phyloP scores from a whole-genome alignment of 2,329 filamentous ascomycete species.

The Botrytis elliptica region DNA sequence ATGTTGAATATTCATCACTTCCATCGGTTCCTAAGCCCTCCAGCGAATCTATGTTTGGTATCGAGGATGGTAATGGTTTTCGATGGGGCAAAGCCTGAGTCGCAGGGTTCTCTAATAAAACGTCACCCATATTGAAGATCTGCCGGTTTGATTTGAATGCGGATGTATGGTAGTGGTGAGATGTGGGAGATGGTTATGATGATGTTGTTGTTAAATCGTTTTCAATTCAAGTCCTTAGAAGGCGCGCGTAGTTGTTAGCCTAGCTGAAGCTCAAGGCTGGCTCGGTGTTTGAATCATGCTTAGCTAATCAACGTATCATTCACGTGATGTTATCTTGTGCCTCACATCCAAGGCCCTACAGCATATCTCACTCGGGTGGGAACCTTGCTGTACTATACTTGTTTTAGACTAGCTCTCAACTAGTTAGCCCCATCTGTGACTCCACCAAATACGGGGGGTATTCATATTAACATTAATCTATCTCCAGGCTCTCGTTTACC shows the following conservation, averaged over 20 bases:
- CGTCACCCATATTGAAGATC: slow-evolving; percentile 71
- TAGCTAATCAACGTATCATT: not conserved
- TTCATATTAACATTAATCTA: not conserved
- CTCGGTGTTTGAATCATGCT: not conserved
- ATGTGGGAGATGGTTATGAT: slow-evolving; percentile 1
- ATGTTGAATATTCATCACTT: slow-evolving; percentile 87
- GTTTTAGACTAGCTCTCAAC: not conserved
- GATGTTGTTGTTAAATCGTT: slow-evolving; percentile 9
- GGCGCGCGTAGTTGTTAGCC: slow-evolving; percentile 23
- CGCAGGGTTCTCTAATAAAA: slow-evolving; percentile 77
- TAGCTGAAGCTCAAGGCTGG: slow-evolving; percentile 9
- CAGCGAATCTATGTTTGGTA: slow-evolving; percentile 86
- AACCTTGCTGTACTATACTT: fast-evolving
- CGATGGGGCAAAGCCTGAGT: slow-evolving; percentile 74
- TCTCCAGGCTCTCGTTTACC: not conserved
- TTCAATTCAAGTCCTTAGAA: slow-evolving; percentile 6
- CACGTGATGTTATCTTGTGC: fast-evolving
- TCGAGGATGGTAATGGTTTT: slow-evolving; percentile 75
- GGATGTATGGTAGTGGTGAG: slow-evolving; percentile 3
- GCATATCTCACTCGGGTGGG: not conserved
- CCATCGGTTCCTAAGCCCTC: slow-evolving; percentile 79
- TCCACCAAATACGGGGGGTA: slow-evolving; percentile 9
- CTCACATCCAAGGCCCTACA: not conserved
- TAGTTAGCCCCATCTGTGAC: not conserved
- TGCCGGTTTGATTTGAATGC: slow-evolving; percentile 5